A percentile compares a stretch with the other conserved stretches of the same genome.
Conservation (phyloP, 441 rosid species). For the Pelargonium australe region DNA sequence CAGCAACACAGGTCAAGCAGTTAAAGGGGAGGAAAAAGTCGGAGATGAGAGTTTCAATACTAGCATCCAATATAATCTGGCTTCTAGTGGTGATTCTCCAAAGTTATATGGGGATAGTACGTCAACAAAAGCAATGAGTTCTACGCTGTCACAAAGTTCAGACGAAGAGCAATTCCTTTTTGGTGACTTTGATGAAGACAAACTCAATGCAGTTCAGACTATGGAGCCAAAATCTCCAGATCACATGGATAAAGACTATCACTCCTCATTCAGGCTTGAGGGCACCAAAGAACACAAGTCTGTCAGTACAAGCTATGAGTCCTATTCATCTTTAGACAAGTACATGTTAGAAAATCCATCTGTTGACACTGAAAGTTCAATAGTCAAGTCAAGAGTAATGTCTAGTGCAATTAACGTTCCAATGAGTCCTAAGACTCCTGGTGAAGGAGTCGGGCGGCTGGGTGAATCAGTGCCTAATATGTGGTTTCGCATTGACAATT, state of each 20-base stretch:
- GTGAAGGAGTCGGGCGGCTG: constrained; percentile 35
- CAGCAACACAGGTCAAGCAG: constrained; percentile 25
- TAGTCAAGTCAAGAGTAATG: constrained; percentile 24
- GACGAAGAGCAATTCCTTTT: constrained; percentile 75
- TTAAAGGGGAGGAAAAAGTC: constrained; percentile 25
- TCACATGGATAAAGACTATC: constrained; percentile 24
- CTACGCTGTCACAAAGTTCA: constrained; percentile 37
- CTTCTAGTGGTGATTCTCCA: constrained; percentile 25
- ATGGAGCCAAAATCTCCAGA: constrained; percentile 26
- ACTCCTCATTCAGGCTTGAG: constrained; percentile 20
- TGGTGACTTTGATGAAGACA: constrained; percentile 51
- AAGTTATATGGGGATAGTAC: constrained; percentile 23
- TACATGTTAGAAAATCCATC: constrained; percentile 23
- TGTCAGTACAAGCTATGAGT: constrained; percentile 22
- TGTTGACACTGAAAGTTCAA: constrained; percentile 24
- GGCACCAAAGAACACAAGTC: constrained; percentile 22
- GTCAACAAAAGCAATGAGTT: constrained; percentile 26
- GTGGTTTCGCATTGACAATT: constrained; percentile 29
- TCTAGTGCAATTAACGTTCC: constrained; percentile 53
- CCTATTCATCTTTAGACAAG: constrained; percentile 22
- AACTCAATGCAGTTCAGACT: constrained; percentile 22
- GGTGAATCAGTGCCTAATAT: constrained; percentile 67
- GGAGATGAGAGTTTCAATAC: constrained; percentile 9
- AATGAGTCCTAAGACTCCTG: constrained; percentile 23
- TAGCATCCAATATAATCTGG: constrained; percentile 24